phyloP scores from a whole-genome alignment of 805 yeast species.

The Cyberlindnera saturnus region DNA sequence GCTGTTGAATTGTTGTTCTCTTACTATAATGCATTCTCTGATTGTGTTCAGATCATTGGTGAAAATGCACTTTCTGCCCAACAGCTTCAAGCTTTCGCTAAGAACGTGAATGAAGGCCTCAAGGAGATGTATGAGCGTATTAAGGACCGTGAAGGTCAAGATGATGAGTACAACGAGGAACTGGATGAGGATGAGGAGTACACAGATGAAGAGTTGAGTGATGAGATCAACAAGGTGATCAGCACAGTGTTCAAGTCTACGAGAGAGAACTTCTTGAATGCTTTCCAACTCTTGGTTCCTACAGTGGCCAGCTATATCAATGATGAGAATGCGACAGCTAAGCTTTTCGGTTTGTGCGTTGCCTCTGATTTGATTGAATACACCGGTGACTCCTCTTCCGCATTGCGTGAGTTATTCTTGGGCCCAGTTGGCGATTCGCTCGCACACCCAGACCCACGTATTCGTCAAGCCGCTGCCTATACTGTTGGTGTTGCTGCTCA shows the following conservation, averaged over 20 bases:
- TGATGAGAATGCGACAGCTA: slow-evolving; percentile 62
- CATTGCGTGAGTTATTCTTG: slow-evolving; percentile 60
- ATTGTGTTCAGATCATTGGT: slow-evolving; percentile 64
- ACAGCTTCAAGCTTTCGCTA: slow-evolving; percentile 51
- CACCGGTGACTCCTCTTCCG: slow-evolving; percentile 62
- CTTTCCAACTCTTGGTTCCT: slow-evolving; percentile 60
- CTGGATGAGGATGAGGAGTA: slow-evolving; percentile 76
- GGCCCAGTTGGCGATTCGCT: slow-evolving; percentile 61
- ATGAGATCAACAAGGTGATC: slow-evolving; percentile 75
- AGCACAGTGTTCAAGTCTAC: slow-evolving; percentile 63
- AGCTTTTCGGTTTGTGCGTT: slow-evolving; percentile 73
- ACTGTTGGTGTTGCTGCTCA: slow-evolving; percentile 85
- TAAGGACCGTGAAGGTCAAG: slow-evolving; percentile 63
- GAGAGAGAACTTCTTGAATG: slow-evolving; percentile 51
- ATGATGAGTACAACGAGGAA: slow-evolving; percentile 86
- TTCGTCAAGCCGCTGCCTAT: slow-evolving; percentile 85
- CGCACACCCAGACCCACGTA: slow-evolving; percentile 56
- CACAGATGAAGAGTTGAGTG: slow-evolving; percentile 85
- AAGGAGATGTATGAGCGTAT: slow-evolving; percentile 66
- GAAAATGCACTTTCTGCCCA: slow-evolving; percentile 47
- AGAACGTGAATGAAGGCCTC: slow-evolving; percentile 54
- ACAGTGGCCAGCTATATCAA: slow-evolving; percentile 53
- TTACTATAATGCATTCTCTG: slow-evolving; percentile 66
- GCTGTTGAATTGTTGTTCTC: slow-evolving; percentile 76
- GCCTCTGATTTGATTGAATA: slow-evolving; percentile 77